These are phyloP conservation scores for Cercospora zeina DNA, from an alignment of 2,329 filamentous ascomycete species.

Conservation along the genomic window DNA sequence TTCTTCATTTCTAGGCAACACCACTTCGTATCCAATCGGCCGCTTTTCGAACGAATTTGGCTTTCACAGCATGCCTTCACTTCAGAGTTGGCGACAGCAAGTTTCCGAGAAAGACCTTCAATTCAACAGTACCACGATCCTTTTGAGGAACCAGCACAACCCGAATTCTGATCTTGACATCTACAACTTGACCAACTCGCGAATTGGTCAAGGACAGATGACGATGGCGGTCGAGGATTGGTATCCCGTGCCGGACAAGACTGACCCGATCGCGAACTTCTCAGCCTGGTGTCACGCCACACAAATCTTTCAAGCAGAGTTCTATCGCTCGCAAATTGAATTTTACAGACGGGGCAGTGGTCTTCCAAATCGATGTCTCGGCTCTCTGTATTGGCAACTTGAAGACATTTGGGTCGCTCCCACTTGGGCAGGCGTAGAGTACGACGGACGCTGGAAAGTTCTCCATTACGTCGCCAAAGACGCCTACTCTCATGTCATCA, in stretches of 20 bases:
- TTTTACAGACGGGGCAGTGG: conserved; percentile 63
- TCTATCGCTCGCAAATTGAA: conserved; percentile 61
- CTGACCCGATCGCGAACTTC: conserved; percentile 58
- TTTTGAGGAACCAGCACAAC: conserved; percentile 62
- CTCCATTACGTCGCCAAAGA: conserved; percentile 61
- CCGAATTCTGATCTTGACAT: conserved; percentile 53
- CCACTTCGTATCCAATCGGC: conserved; percentile 57
- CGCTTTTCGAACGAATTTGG: conserved; percentile 66
- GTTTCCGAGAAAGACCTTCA: conserved; percentile 53
- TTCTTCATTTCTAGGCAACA: conserved; percentile 55
- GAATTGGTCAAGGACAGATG: conserved; percentile 58
- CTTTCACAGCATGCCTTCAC: conserved; percentile 62
- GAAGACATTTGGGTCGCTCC: conserved; percentile 63
- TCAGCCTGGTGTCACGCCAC: conserved; percentile 62
- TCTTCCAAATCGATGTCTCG: conserved; percentile 58
- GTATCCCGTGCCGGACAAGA: conserved; percentile 59
- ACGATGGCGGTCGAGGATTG: conserved; percentile 57
- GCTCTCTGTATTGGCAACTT: conserved; percentile 64
- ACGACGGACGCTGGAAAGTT: conserved; percentile 63
- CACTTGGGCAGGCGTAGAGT: conserved; percentile 64
- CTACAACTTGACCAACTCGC: conserved; percentile 48
- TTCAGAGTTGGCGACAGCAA: conserved; percentile 60
- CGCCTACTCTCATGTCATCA: conserved; percentile 59
- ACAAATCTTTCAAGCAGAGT: conserved; percentile 65
- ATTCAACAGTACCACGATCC: conserved; percentile 59